Conservation (phyloP, 1,284 basidiomycete species). For the Salmacisia buchloeana region DNA sequence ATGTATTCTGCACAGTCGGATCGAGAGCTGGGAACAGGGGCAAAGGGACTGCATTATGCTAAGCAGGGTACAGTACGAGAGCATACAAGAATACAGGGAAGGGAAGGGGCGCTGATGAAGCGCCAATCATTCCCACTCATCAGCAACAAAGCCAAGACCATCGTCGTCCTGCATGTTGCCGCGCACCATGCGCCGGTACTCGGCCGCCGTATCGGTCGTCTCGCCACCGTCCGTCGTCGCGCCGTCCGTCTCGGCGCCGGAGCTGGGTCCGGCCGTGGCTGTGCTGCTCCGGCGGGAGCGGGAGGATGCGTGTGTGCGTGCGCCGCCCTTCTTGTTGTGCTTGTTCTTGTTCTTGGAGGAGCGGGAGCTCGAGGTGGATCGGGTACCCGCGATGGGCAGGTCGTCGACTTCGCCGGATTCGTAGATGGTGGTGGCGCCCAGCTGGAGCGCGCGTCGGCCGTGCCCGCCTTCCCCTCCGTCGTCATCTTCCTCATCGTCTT, state of each 20-base stretch:
- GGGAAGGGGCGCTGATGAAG: neutral
- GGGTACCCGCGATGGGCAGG: too few species aligned
- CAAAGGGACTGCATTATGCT: neutral
- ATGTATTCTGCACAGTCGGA: neutral
- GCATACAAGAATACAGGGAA: neutral
- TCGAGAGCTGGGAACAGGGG: neutral
- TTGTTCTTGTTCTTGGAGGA: too few species aligned
- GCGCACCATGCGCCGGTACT: neutral
- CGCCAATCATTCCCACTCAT: neutral
- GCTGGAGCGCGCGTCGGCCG: neutral
- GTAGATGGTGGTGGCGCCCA: neutral
- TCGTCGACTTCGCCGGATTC: neutral
- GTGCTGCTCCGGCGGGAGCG: conserved; percentile 4
- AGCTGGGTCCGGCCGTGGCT: neutral
- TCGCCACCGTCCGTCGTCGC: neutral
- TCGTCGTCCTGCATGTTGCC: neutral
- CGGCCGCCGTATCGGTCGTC: neutral
- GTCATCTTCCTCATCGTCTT: neutral
- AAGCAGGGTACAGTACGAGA: neutral
- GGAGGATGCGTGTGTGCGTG: neutral
- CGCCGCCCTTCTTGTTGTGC: too few species aligned
- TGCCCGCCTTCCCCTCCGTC: neutral
- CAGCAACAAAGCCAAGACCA: neutral
- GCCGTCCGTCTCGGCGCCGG: neutral
- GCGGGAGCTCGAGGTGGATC: too few species aligned